Base-by-base conservation (phyloP, 1,139 yeast species). In the Hyphopichia pseudoburtonii region DNA sequence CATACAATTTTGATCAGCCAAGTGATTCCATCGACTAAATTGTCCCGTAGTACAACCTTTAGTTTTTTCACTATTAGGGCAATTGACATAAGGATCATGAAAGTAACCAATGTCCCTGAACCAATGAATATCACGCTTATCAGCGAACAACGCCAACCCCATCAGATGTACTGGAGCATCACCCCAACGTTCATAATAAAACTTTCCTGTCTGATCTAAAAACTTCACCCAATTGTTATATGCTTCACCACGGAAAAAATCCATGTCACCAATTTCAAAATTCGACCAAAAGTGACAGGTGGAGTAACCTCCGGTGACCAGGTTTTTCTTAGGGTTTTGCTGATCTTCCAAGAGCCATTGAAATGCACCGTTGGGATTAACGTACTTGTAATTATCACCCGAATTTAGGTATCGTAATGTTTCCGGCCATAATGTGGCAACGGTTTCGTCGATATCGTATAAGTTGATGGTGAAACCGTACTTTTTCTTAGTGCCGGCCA, bases 281-380 rank as follows among this genome's bases (percentile, higher is more conserved):
- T 86, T 86, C 29, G 90, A 79, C 95, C 95, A 86, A 57, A 86
- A 86, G 59, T 86, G 95, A 52, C 95, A 86, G 0, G 92, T 82
- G 9, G 92, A 84, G 61, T 85, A 86, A 2, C 92, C 90, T 19
- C 76, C 67, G 1, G 89, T 74, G 3, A 53, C 51, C 26, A 58
- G 48, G 23, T 67, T 70, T 48, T 79, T 82, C 17, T 71, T 59
- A 0, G 89, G 87, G 43, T 78, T 70, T 53, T 80, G 86, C 41
- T 70, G 57, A 44, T 76, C 70, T 42, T 86, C 89, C n/a, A 79
- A 61, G n/a, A 86, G 57, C 82, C 89, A 87, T 41, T 80, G 80
- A 45, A 76, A 70, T 1, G 95, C 80, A 11, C 86, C 88, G 41
- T 69, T 62, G 19, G 48, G 48, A 52, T 86, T 76, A 5, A 75